phyloP scores from a whole-genome alignment of 1,139 yeast species.

The Pneumocystis oryctolagi region DNA sequence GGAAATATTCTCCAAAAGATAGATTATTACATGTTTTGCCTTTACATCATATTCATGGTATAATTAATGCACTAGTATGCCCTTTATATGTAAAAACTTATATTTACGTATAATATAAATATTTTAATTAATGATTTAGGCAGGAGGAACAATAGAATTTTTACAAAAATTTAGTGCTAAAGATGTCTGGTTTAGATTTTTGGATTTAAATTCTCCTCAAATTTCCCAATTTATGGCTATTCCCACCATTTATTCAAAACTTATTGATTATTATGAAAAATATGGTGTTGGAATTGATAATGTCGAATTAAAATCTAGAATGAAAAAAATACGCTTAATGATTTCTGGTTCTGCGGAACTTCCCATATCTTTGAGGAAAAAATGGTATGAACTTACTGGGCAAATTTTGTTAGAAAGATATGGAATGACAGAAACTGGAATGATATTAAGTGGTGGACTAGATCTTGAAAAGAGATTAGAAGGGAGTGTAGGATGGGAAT shows the following conservation, averaged over 20 bases:
- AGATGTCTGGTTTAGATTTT: conserved; percentile 18
- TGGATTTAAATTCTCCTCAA: conserved; percentile 16
- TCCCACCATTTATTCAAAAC: conserved; percentile 25
- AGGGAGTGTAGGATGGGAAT: conserved; percentile 26
- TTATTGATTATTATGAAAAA: conserved; percentile 4
- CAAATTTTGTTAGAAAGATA: conserved; percentile 26
- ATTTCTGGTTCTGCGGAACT: conserved; percentile 29
- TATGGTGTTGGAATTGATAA: background rate
- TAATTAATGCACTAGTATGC: conserved; percentile 22
- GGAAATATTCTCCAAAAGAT: conserved; percentile 23
- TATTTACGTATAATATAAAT: background rate
- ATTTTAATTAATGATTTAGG: conserved; percentile 22
- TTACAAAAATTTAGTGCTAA: conserved; percentile 24
- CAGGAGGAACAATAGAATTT: conserved; percentile 26
- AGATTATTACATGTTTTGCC: conserved; percentile 25
- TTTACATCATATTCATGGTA: conserved; percentile 28
- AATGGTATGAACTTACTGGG: conserved; percentile 24
- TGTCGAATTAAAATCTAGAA: background rate
- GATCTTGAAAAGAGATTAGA: conserved; percentile 15
- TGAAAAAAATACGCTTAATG: conserved; percentile 18
- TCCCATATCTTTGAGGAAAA: conserved; percentile 24
- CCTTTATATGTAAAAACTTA: background rate
- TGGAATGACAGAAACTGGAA: conserved; percentile 29
- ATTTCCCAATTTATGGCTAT: conserved; percentile 28
- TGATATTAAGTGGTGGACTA: conserved; percentile 20